Percentiles rank a stretch among this genome's conserved stretches.
Evolutionary conservation across 306 rosid genomes (phyloP).

Genomic region (Herpetospermum pedunculosum): DNA sequence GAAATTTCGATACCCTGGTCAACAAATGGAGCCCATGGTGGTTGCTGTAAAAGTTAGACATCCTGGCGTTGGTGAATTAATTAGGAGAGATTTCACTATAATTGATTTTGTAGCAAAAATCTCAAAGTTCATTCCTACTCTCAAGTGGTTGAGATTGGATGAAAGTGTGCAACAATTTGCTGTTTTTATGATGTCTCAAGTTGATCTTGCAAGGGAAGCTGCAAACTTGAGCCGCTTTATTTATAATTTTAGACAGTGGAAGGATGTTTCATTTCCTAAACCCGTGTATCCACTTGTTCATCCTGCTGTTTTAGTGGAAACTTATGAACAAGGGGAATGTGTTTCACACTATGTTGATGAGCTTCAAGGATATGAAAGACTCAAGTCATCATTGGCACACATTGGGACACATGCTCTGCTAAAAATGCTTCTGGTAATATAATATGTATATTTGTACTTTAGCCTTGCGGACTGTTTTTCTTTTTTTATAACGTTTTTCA

Average conservation of each 20-base stretch:
- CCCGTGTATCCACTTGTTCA: conserved; percentile 96
- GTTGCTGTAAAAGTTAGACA: conserved; percentile 98
- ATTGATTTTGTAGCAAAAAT: conserved; percentile 63
- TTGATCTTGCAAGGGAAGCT: conserved; percentile 99
- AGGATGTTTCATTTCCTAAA: conserved; percentile 95
- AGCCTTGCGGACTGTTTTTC: neutral
- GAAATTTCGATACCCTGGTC: conserved; percentile 85
- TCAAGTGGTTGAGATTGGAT: conserved; percentile 91
- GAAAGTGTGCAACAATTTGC: conserved; percentile 99
- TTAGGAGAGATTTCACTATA: conserved; percentile 87
- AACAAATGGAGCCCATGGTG: conserved; percentile 47
- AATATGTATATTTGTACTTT: neutral
- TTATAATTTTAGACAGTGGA: conserved; percentile 84
- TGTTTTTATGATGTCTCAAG: conserved; percentile 99
- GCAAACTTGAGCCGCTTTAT: conserved; percentile 93
- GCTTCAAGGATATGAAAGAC: conserved; percentile 64
- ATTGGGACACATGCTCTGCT: conserved; percentile 95
- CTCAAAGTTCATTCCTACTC: conserved; percentile 68
- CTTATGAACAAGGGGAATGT: conserved; percentile 88
- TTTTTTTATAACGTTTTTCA: neutral
- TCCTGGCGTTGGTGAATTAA: conserved; percentile 97
- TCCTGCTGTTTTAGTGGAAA: conserved; percentile 97
- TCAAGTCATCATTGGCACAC: conserved; percentile 88
- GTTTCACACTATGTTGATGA: conserved; percentile 80
- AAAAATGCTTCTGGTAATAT: conserved; percentile 95